A percentile compares a stretch with the other conserved stretches of the same genome.
Evolutionary conservation across 129 eudicot genomes (phyloP).

Genomic region (sunflower (Helianthus annuus)): HanXRQr2.0-SUNRISE NC_035441.2:162488079-162488578

Average conservation of each 20-base stretch:
- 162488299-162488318: constrained; percentile 34
- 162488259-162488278: constrained; percentile 6
- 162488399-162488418: constrained; percentile 17
- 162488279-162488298: constrained; percentile 18
- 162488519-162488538: constrained; percentile 27
- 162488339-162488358: constrained; percentile 7
- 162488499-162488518: constrained; percentile 18
- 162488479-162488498: constrained; percentile 30
- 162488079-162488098: constrained; percentile 16
- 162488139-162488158: constrained; percentile 1
- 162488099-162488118: constrained; percentile 28
- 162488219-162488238: constrained; percentile 18
- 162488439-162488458: constrained; percentile 29
- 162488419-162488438: constrained; percentile 31
- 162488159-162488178: not conserved
- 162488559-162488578: not conserved
- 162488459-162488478: constrained; percentile 21
- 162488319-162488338: constrained; percentile 29
- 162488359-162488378: not conserved
- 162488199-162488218: constrained; percentile 28
- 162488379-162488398: constrained; percentile 21
- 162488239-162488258: constrained; percentile 35
- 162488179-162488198: constrained; percentile 33
- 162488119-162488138: constrained; percentile 27
- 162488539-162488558: constrained; percentile 20